Percentiles rank a stretch among this genome's conserved stretches.
phyloP scores from a whole-genome alignment of 73 alveolate species.

The Paramecium primaurelia region DNA sequence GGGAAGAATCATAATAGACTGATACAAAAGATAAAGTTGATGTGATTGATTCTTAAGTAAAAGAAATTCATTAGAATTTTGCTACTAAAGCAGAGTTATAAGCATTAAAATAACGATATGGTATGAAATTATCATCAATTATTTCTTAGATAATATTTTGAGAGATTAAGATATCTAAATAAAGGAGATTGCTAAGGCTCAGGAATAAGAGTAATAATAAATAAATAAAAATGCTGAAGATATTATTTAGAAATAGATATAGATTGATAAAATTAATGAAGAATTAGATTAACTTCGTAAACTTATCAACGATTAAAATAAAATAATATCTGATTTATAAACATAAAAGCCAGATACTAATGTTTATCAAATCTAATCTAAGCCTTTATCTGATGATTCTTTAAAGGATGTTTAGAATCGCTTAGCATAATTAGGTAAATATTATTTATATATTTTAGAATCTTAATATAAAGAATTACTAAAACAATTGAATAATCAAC shows the following conservation, averaged over 20 bases:
- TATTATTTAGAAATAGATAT: not conserved
- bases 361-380: not conserved
- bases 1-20: not conserved
- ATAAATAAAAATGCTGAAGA: not conserved
- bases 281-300: not conserved
- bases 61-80: slow-evolving; percentile 21
- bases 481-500: not conserved
- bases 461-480: not conserved
- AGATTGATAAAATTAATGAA: not conserved
- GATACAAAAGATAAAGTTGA: slow-evolving; percentile 6
- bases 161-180: slow-evolving; percentile 40
- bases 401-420: not conserved
- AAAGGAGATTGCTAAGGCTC: not conserved
- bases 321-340: not conserved
- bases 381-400: not conserved
- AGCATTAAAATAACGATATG: slow-evolving; percentile 5
- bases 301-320: slow-evolving; percentile 5
- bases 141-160: not conserved
- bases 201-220: not conserved
- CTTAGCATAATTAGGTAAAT: not conserved
- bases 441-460: not conserved
- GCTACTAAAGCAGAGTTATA: slow-evolving; percentile 27
- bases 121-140: not conserved
- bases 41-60: not conserved
- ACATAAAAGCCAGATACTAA: not conserved